phyloP scores from a whole-genome alignment of 768 basidiomycete genomes.

The Filobasidium wieringae region DNA sequence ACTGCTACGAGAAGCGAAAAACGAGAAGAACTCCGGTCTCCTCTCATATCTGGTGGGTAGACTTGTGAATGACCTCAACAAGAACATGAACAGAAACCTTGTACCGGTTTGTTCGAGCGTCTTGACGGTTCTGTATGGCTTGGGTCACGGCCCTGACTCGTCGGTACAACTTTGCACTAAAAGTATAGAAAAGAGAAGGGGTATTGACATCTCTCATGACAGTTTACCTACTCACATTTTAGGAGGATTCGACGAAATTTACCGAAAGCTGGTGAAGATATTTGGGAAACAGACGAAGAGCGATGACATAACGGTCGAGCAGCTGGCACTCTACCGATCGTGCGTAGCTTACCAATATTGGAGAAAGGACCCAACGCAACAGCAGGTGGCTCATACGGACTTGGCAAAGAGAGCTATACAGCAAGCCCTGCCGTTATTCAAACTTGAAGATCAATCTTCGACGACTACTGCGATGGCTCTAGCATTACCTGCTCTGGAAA shows the following conservation, averaged over 20 bases:
- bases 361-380: neutral
- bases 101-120: neutral
- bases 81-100: neutral
- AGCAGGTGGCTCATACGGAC: neutral
- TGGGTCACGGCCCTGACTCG: neutral
- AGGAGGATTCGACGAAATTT: neutral
- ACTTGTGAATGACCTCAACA: neutral
- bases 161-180: too few species aligned
- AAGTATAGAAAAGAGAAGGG: too few species aligned
- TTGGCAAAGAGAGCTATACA: neutral
- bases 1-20: neutral
- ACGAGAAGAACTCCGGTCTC: neutral
- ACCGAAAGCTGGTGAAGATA: neutral
- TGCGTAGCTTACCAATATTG: neutral
- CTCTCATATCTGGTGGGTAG: neutral
- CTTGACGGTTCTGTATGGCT: neutral
- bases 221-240: neutral
- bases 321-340: neutral
- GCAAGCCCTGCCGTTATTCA: neutral
- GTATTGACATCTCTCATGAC: too few species aligned
- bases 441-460: neutral
- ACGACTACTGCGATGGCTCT: neutral
- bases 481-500: neutral
- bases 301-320: neutral
- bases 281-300: neutral